These are phyloP conservation scores for Gossypium herbaceum DNA, from an alignment of 345 rosid species.

Conservation along the genomic window DNA sequence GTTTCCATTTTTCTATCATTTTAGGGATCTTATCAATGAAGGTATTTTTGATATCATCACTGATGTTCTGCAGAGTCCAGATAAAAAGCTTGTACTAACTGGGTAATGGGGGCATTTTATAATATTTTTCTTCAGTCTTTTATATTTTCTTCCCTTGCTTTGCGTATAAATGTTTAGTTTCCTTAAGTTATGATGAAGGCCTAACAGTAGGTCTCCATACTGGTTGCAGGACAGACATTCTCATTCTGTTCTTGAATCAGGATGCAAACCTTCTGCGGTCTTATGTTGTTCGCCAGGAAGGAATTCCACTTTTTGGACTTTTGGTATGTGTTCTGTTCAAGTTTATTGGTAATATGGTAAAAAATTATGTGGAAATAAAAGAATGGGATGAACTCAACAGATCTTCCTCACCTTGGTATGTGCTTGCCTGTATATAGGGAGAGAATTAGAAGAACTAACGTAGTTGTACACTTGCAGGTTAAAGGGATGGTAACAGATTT, in stretches of 20 bases:
- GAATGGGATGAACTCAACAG: not conserved
- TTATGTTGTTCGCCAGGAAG: constrained; percentile 64
- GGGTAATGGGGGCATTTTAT: constrained; percentile 51
- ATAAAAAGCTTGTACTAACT: constrained; percentile 71
- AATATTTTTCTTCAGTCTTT: not conserved
- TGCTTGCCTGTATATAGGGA: not conserved
- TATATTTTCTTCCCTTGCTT: constrained; percentile 1
- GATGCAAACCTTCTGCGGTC: constrained; percentile 74
- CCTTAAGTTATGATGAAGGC: not conserved
- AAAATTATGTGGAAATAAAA: not conserved
- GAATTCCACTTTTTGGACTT: constrained; percentile 70
- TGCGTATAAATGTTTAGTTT: not conserved
- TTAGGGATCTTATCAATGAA: constrained; percentile 68
- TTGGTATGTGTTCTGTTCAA: constrained; percentile 47
- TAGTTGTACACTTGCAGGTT: constrained; percentile 47
- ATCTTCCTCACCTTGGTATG: not conserved
- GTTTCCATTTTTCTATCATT: constrained; percentile 8
- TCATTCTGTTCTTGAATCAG: constrained; percentile 68
- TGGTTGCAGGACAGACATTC: constrained; percentile 92
- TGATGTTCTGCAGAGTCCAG: constrained; percentile 63
- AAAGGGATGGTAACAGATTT: constrained; percentile 94
- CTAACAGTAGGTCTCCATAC: constrained; percentile 31
- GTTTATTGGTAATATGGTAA: not conserved
- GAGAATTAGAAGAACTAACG: constrained; percentile 7
- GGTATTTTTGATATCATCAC: constrained; percentile 76